A percentile compares a stretch with the other conserved stretches of the same genome.
These are phyloP conservation scores for Saccharomycopsis fibuligera DNA, from an alignment of 805 yeast genomes.

Conservation along the genomic window DNA sequence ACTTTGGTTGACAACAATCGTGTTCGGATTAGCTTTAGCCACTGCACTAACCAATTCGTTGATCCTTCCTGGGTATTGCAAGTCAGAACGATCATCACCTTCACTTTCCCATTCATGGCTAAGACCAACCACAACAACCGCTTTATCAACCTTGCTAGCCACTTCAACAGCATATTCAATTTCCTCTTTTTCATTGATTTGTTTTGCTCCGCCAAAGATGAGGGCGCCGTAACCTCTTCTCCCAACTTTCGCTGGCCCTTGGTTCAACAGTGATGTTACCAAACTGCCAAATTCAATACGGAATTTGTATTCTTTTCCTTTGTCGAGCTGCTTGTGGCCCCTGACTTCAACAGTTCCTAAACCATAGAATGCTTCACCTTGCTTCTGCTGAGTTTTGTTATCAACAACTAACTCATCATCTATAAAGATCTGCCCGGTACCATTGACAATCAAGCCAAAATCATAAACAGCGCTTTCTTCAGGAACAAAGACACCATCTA, in stretches of 20 bases:
- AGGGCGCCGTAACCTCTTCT: too few species aligned
- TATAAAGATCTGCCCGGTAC: conserved; percentile 35
- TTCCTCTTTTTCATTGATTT: conserved; percentile 27
- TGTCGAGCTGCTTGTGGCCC: too few species aligned
- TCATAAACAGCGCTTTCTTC: conserved; percentile 30
- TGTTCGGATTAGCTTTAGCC: conserved; percentile 40
- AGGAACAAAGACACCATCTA: conserved; percentile 29
- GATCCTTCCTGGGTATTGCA: conserved; percentile 46
- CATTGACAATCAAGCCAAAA: conserved; percentile 32
- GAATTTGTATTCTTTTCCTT: too few species aligned
- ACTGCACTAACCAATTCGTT: conserved; percentile 41
- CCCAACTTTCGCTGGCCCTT: too few species aligned
- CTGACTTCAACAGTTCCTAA: conserved; percentile 35
- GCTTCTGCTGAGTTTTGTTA: conserved; percentile 32
- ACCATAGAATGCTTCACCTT: conserved; percentile 32
- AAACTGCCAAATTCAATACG: too few species aligned
- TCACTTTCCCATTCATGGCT: conserved; percentile 54
- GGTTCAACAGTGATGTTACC: too few species aligned
- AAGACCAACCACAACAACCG: conserved; percentile 23
- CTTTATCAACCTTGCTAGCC: not conserved
- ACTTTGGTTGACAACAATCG: conserved; percentile 49
- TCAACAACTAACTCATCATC: conserved; percentile 33
- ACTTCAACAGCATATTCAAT: not conserved
- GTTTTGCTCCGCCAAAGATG: too few species aligned
- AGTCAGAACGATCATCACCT: conserved; percentile 46